Percentiles rank a stretch among this genome's conserved stretches.
Conservation (phyloP, 2,329 filamentous ascomycete species). For the Aspergillus flavus region DNA sequence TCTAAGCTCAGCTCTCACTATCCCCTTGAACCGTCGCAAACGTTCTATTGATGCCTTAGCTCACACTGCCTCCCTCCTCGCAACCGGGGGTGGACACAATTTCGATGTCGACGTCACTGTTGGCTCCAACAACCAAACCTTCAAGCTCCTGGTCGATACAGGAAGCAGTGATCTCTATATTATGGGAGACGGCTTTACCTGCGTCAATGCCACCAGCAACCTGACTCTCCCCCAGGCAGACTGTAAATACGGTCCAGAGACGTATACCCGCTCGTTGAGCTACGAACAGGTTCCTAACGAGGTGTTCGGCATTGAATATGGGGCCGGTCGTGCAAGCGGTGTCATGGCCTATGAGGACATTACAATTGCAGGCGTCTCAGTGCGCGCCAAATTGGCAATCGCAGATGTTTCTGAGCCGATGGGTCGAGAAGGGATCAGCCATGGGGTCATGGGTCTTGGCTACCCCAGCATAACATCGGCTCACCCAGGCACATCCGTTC, state of each 20-base stretch:
- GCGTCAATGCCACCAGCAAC: constrained; percentile 28
- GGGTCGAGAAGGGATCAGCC: constrained; percentile 47
- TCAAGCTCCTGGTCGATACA: constrained; percentile 49
- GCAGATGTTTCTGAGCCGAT: constrained; percentile 47
- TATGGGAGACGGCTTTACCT: constrained; percentile 36
- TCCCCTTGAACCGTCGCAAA: neutral
- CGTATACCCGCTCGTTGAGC: constrained; percentile 20
- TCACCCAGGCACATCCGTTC: constrained; percentile 23
- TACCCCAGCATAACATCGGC: constrained; percentile 54
- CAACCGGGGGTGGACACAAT: constrained; percentile 21
- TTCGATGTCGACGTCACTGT: constrained; percentile 26
- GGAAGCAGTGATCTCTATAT: constrained; percentile 54
- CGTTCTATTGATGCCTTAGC: neutral
- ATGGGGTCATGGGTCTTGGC: constrained; percentile 55
- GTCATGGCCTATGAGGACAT: constrained; percentile 27
- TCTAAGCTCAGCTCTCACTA: neutral
- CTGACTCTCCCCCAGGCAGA: constrained; percentile 2
- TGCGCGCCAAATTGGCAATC: constrained; percentile 49
- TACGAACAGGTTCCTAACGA: constrained; percentile 24
- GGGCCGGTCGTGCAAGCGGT: constrained; percentile 26
- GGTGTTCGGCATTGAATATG: constrained; percentile 28
- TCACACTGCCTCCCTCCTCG: constrained; percentile 12
- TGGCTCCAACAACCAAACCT: constrained; percentile 27
- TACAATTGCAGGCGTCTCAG: constrained; percentile 25
- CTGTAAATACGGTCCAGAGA: constrained; percentile 29